Percentiles rank a stretch among this genome's conserved stretches.
Conservation (phyloP, 768 basidiomycete genomes). For the Leccinum ochraceum region DNA sequence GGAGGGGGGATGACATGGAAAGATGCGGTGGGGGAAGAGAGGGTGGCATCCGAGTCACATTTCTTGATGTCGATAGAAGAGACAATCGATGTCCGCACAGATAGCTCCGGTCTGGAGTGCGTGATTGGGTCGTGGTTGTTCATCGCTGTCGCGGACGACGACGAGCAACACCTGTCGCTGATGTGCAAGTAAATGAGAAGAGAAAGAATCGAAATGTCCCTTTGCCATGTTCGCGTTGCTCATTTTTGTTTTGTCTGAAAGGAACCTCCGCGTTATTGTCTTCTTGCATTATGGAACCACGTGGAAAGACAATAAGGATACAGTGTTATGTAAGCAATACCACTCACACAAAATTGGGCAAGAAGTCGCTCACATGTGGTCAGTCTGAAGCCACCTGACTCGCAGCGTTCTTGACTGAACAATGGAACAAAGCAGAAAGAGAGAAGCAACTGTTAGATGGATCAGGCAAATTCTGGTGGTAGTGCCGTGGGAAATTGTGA, state of each 20-base stretch:
- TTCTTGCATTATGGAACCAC: conserved; percentile 6
- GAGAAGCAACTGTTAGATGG: too few species aligned
- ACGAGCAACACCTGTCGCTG: not conserved
- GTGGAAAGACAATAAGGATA: conserved; percentile 28
- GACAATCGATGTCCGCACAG: not conserved
- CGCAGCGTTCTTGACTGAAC: not conserved
- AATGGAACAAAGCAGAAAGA: not conserved
- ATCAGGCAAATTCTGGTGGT: too few species aligned
- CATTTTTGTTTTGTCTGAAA: conserved; percentile 28
- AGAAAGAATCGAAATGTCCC: conserved; percentile 8
- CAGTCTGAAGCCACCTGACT: not conserved
- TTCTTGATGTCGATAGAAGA: conserved; percentile 26
- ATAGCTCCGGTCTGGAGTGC: conserved; percentile 11
- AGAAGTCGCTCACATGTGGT: not conserved
- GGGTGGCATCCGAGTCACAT: not conserved
- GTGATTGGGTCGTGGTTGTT: conserved; percentile 29
- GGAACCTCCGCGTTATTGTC: conserved; percentile 21
- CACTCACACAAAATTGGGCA: conserved; percentile 23
- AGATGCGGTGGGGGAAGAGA: too few species aligned
- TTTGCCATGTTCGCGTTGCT: not conserved
- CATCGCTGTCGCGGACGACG: conserved; percentile 28
- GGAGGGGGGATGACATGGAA: too few species aligned
- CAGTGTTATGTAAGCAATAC: conserved; percentile 10
- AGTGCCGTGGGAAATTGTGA: too few species aligned
- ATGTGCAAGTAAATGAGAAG: conserved; percentile 3